phyloP scores from a whole-genome alignment of 306 rosid species.

The Chamaecrista fasciculata region DNA sequence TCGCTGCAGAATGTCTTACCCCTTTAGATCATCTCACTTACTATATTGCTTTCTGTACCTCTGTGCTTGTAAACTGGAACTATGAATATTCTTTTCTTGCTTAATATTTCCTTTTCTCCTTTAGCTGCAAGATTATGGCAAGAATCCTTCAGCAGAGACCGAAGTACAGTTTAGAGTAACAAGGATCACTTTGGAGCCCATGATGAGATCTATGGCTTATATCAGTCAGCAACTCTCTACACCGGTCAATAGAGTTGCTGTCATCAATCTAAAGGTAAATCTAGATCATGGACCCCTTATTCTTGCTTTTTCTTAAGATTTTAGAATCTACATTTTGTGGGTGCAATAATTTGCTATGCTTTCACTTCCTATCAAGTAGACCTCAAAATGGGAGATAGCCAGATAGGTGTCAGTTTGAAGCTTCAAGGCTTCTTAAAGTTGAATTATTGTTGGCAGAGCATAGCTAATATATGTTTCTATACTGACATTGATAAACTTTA shows the following conservation, averaged over 20 bases:
- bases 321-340: not conserved
- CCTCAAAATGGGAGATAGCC: constrained; percentile 3
- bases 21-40: constrained; percentile 19
- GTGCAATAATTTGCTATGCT: constrained; percentile 4
- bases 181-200: constrained; percentile 71
- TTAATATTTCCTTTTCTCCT: constrained; percentile 22
- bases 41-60: constrained; percentile 13
- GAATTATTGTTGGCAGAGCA: not conserved
- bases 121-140: constrained; percentile 74
- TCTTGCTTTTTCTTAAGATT: constrained; percentile 8
- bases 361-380: not conserved
- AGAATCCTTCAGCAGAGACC: constrained; percentile 57
- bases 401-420: constrained; percentile 5
- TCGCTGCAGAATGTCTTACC: constrained; percentile 11
- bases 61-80: not conserved
- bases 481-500: too few relatives aligned
- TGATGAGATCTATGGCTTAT: constrained; percentile 72
- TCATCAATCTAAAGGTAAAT: constrained; percentile 69
- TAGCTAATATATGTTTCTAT: not conserved
- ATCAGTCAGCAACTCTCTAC: constrained; percentile 68
- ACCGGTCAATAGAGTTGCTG: constrained; percentile 72
- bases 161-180: constrained; percentile 72
- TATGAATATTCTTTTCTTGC: constrained; percentile 28
- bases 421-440: not conserved
- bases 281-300: constrained; percentile 2